Conservation (phyloP, 2,329 filamentous ascomycete species). For the Apiospora pterosperma region DNA sequence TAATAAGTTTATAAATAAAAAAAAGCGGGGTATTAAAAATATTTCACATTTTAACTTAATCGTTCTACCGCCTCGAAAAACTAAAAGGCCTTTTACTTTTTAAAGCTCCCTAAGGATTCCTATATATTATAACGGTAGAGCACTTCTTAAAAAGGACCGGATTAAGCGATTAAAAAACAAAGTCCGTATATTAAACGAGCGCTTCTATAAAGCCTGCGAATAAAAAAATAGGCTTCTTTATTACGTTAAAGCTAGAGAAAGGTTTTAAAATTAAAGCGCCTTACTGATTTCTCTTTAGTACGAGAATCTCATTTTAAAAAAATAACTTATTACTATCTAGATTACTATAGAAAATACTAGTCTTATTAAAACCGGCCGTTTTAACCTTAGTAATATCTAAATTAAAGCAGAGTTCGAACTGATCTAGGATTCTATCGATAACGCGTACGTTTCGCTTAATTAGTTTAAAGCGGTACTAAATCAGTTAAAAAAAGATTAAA, state of each 20-base stretch:
- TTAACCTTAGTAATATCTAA: background rate
- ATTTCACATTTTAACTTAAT: too few species aligned
- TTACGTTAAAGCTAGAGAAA: background rate
- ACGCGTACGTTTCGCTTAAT: background rate
- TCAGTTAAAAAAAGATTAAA: background rate
- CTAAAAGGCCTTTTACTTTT: too few species aligned
- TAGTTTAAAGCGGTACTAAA: background rate
- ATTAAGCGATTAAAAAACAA: background rate
- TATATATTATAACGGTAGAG: too few species aligned
- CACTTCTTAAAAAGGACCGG: background rate
- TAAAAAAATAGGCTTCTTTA: background rate
- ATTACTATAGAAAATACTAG: background rate
- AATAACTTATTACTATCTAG: background rate
- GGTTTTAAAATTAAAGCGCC: background rate
- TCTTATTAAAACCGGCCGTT: background rate
- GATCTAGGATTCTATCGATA: background rate
- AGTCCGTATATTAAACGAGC: background rate
- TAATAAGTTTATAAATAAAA: too few species aligned
- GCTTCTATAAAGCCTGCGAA: background rate
- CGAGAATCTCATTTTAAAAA: background rate
- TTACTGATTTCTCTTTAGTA: background rate
- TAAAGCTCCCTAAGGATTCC: too few species aligned
- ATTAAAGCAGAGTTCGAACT: background rate
- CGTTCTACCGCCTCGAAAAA: too few species aligned
- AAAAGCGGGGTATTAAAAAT: too few species aligned